phyloP scores from a whole-genome alignment of 2,329 filamentous ascomycete genomes.

The Grosmannia huntii region DNA sequence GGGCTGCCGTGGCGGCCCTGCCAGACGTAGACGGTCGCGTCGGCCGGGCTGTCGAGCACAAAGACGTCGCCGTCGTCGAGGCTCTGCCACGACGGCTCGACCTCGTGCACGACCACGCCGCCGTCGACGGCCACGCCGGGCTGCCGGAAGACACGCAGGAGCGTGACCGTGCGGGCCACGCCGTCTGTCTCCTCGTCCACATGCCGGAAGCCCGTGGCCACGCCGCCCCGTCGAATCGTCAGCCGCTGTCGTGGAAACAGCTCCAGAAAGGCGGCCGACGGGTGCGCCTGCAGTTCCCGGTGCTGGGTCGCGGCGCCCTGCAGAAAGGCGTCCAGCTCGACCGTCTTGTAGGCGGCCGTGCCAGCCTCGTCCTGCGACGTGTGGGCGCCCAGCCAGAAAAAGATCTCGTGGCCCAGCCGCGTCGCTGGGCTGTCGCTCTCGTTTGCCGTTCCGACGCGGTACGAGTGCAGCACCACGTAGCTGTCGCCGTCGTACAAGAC shows the following conservation, averaged over 20 bases:
- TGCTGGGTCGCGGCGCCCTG: conserved; percentile 49
- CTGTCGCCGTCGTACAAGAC: conserved; percentile 56
- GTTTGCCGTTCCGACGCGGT: conserved; percentile 16
- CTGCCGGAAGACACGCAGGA: conserved; percentile 52
- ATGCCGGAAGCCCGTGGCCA: conserved; percentile 49
- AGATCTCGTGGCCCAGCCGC: conserved; percentile 46
- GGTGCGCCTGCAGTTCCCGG: conserved; percentile 47
- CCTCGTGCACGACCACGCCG: conserved; percentile 49
- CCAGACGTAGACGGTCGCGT: conserved; percentile 57
- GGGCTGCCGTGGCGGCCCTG: conserved; percentile 52
- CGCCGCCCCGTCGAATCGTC: conserved; percentile 47
- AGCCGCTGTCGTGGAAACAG: conserved; percentile 43
- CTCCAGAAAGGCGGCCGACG: conserved; percentile 45
- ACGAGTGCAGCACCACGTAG: conserved; percentile 52
- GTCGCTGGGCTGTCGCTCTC: background rate
- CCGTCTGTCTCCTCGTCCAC: conserved; percentile 37
- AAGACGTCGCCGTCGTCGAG: conserved; percentile 56
- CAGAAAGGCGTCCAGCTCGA: conserved; percentile 56
- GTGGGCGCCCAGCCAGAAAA: conserved; percentile 56
- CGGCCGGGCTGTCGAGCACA: conserved; percentile 44
- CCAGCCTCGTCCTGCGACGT: conserved; percentile 58
- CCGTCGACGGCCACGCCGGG: conserved; percentile 30
- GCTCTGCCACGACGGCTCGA: conserved; percentile 46
- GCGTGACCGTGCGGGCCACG: no score
- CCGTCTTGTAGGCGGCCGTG: conserved; percentile 57